Conservation (phyloP, 164 flowering plant genomes). For the Santalum album region DNA sequence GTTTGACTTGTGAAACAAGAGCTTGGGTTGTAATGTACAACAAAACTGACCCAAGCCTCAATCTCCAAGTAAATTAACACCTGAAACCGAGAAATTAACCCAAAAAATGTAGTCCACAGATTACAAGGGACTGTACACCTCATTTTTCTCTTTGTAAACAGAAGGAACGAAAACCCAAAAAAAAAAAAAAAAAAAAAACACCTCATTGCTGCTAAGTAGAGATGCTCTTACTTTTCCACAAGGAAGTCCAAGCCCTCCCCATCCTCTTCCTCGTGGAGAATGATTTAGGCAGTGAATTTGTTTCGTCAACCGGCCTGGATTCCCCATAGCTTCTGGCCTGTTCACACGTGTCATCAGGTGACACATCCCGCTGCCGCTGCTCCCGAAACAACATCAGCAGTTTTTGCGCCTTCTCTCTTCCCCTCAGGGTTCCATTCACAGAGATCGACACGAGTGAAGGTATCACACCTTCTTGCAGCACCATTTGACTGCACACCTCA, state of each 20-base stretch:
- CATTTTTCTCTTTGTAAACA: constrained; percentile 23
- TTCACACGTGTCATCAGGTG: constrained; percentile 18
- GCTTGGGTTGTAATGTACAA: background rate
- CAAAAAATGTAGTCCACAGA: constrained; percentile 17
- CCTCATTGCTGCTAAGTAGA: constrained; percentile 47
- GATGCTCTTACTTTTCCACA: constrained; percentile 65
- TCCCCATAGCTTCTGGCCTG: constrained; percentile 16
- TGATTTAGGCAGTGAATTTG: constrained; percentile 47
- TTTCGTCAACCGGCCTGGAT: constrained; percentile 19
- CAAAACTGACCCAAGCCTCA: background rate
- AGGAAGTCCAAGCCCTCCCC: constrained; percentile 43
- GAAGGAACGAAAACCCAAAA: constrained; percentile 16
- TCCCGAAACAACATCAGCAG: constrained; percentile 80
- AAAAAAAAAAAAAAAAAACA: constrained; percentile 4
- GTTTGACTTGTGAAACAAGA: too few relatives aligned
- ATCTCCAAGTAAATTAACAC: too few relatives aligned
- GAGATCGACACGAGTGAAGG: constrained; percentile 84
- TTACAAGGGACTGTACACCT: constrained; percentile 36
- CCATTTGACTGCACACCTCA: constrained; percentile 62
- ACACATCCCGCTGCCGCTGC: constrained; percentile 68
- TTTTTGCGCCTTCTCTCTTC: constrained; percentile 83
- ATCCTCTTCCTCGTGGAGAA: constrained; percentile 33
- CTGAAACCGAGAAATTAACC: background rate
- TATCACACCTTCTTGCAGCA: constrained; percentile 88
- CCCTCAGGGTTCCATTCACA: constrained; percentile 79